These are phyloP conservation scores for Teunomyces pallodes DNA, from an alignment of 805 yeast genomes.

Conservation along the genomic window DNA sequence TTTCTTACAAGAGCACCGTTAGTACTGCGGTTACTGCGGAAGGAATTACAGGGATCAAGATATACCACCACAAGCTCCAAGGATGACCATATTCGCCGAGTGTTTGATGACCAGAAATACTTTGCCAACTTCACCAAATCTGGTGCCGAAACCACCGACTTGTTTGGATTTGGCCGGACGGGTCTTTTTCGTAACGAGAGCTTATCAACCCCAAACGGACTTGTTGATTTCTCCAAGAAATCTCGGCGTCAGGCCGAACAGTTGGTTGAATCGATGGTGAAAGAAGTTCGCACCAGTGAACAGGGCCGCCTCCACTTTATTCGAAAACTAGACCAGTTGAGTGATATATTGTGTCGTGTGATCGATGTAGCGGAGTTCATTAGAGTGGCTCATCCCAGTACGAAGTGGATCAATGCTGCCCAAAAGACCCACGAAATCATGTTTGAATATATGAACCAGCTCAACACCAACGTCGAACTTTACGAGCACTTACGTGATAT, in stretches of 20 bases:
- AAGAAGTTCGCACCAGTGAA: constrained; percentile 34
- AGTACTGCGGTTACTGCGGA: background rate
- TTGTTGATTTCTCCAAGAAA: constrained; percentile 60
- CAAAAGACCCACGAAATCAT: constrained; percentile 82
- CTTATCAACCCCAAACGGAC: constrained; percentile 66
- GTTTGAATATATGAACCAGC: constrained; percentile 90
- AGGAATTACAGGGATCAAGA: background rate
- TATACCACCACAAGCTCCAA: background rate
- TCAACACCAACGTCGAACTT: constrained; percentile 79
- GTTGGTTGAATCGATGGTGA: constrained; percentile 56
- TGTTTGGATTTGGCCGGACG: constrained; percentile 18
- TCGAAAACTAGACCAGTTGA: constrained; percentile 71
- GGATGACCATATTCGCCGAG: constrained; percentile 32
- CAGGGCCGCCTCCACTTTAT: constrained; percentile 49
- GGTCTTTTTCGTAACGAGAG: constrained; percentile 79
- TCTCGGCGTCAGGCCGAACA: constrained; percentile 66
- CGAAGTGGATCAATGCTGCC: constrained; percentile 70
- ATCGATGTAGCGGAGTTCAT: constrained; percentile 93
- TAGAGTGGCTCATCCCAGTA: constrained; percentile 81
- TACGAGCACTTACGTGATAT: constrained; percentile 59
- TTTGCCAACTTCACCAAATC: constrained; percentile 51
- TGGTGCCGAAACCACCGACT: constrained; percentile 7
- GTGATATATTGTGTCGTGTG: constrained; percentile 87
- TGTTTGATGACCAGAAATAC: constrained; percentile 61
- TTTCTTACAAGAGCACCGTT: background rate